Conservation (phyloP, 352 stramenopile species). For the Phytophthora idaei region DNA sequence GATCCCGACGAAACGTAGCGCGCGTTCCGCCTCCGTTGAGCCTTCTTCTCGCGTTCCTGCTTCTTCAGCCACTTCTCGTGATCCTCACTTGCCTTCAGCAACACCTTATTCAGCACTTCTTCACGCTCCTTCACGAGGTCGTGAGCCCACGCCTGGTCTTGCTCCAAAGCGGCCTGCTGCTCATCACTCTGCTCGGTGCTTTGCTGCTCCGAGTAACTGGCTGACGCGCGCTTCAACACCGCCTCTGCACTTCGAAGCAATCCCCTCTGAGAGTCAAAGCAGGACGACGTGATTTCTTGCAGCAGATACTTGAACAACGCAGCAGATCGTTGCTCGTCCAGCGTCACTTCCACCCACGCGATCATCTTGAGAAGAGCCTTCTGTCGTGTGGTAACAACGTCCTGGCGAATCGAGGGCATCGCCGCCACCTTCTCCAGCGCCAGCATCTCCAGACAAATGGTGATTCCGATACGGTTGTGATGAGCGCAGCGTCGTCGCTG, state of each 20-base stretch:
- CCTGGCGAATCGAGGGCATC: conserved; percentile 29
- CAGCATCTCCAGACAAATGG: conserved; percentile 74
- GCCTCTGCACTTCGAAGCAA: conserved; percentile 54
- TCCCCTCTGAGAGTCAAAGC: conserved; percentile 46
- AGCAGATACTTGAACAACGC: conserved; percentile 59
- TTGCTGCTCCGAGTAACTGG: conserved; percentile 46
- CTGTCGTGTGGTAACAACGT: conserved; percentile 47
- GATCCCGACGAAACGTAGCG: conserved; percentile 32
- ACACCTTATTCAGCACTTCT: conserved; percentile 37
- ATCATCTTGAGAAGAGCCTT: conserved; percentile 66
- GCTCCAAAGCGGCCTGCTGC: conserved; percentile 28
- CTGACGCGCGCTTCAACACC: conserved; percentile 47
- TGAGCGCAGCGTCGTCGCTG: conserved; percentile 54
- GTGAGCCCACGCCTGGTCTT: conserved; percentile 60
- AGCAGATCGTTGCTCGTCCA: conserved; percentile 55
- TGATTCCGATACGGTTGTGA: conserved; percentile 74
- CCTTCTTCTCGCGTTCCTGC: conserved; percentile 44
- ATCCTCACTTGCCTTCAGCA: conserved; percentile 41
- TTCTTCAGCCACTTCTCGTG: conserved; percentile 48
- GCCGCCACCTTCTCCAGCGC: conserved; percentile 56
- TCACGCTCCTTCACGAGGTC: conserved; percentile 53
- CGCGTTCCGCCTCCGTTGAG: conserved; percentile 25
- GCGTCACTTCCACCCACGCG: conserved; percentile 52
- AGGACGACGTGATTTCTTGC: conserved; percentile 48
- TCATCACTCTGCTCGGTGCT: conserved; percentile 24